Conservation (phyloP, 139 green algal genomes). For the Coelastrella sp. region DNA sequence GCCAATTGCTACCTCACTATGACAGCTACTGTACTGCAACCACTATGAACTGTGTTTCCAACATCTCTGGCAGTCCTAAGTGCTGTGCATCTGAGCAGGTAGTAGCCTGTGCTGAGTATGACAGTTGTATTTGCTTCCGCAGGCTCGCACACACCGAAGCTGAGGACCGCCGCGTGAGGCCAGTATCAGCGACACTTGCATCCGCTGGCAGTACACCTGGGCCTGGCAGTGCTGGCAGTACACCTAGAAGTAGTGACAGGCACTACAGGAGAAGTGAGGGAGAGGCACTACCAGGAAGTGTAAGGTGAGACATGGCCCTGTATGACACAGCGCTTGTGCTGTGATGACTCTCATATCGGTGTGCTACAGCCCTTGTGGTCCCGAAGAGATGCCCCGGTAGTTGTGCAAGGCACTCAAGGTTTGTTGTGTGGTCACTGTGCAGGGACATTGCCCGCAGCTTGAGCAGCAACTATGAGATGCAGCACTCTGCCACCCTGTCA, state of each 20-base stretch:
- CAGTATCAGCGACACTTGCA: background rate
- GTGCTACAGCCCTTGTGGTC: too few relatives aligned
- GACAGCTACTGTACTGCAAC: too few relatives aligned
- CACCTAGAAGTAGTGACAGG: background rate
- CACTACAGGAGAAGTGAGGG: background rate
- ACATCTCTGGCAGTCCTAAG: too few relatives aligned
- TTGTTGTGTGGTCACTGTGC: background rate
- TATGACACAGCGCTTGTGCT: background rate
- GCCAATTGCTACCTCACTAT: too few relatives aligned
- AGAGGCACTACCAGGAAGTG: constrained; percentile 28
- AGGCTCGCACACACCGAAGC: constrained; percentile 8
- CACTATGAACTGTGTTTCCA: too few relatives aligned
- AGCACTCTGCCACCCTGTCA: background rate
- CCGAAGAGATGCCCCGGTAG: background rate
- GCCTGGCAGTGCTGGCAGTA: constrained; percentile 24
- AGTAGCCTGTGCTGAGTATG: background rate
- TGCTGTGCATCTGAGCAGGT: too few relatives aligned
- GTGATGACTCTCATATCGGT: too few relatives aligned
- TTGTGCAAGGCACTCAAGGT: background rate
- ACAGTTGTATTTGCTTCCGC: background rate
- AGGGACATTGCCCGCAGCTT: constrained; percentile 43
- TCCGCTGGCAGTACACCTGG: background rate
- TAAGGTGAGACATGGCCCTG: constrained; percentile 2
- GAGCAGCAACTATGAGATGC: constrained; percentile 26
- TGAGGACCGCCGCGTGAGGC: background rate